Evolutionary conservation across 1,139 yeast species (phyloP).

Genomic region (Wickerhamomyces sp.): DNA sequence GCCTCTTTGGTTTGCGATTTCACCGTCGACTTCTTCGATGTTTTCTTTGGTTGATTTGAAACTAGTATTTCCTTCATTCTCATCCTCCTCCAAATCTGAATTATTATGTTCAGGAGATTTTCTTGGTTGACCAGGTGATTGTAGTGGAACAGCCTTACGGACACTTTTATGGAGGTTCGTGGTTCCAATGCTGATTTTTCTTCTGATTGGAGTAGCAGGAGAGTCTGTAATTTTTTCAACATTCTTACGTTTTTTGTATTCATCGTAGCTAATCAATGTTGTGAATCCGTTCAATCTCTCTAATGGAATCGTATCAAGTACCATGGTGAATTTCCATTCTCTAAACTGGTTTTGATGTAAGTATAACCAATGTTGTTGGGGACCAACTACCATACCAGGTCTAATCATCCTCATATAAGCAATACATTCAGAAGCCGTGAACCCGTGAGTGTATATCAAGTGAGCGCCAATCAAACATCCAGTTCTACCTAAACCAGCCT

Average conservation of each 20-base stretch:
- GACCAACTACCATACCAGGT: slow-evolving; percentile 99
- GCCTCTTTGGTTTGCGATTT: slow-evolving; percentile 4
- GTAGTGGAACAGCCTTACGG: slow-evolving; percentile 78
- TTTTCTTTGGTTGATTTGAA: slow-evolving; percentile 16
- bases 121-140: slow-evolving; percentile 97
- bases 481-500: slow-evolving; percentile 96
- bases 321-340: slow-evolving; percentile 94
- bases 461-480: slow-evolving; percentile 98
- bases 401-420: slow-evolving; percentile 94
- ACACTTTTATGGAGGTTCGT: slow-evolving; percentile 65
- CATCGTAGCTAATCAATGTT: slow-evolving; percentile 51
- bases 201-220: slow-evolving; percentile 66
- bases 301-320: slow-evolving; percentile 67
- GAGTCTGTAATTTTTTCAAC: slow-evolving; percentile 34
- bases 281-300: slow-evolving; percentile 71
- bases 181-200: slow-evolving; percentile 56
- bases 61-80: slow-evolving; percentile 11
- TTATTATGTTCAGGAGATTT: slow-evolving; percentile 37
- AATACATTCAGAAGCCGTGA: slow-evolving; percentile 94
- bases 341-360: slow-evolving; percentile 93
- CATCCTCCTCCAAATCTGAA: slow-evolving; percentile 15
- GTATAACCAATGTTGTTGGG: slow-evolving; percentile 98
- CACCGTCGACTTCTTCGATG: slow-evolving; percentile 7
- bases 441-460: slow-evolving; percentile 90
- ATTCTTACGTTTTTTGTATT: slow-evolving; percentile 17